Percentiles rank a stretch among this genome's conserved stretches.
phyloP scores from a whole-genome alignment of 345 rosid genomes.

The Linum tenue region DNA sequence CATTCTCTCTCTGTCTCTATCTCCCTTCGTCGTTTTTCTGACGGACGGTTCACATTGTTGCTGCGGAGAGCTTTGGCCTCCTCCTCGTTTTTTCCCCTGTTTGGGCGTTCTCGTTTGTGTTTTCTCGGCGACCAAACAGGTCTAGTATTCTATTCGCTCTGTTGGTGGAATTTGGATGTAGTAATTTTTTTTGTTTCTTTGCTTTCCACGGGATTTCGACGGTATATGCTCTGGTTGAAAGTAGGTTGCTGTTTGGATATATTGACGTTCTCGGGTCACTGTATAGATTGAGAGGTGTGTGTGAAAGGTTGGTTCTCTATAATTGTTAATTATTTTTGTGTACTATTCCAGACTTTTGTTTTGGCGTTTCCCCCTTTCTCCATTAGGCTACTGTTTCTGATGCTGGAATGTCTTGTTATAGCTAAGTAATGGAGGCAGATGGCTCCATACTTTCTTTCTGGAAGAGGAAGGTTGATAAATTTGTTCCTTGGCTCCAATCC shows the following conservation, averaged over 20 bases:
- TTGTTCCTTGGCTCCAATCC: neutral
- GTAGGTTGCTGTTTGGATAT: too few species aligned
- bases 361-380: neutral
- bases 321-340: too few species aligned
- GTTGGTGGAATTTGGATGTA: neutral
- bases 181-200: too few species aligned
- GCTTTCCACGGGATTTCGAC: neutral
- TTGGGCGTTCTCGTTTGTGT: neutral
- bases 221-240: too few species aligned
- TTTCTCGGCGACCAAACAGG: conserved; percentile 7
- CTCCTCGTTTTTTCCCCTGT: neutral
- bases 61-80: neutral
- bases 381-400: too few species aligned
- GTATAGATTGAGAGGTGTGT: too few species aligned
- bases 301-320: too few species aligned
- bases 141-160: neutral
- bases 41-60: neutral
- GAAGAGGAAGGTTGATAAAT: neutral
- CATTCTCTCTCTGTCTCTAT: neutral
- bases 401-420: neutral
- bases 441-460: neutral
- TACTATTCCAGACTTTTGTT: too few species aligned
- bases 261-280: too few species aligned
- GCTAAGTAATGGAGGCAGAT: neutral
- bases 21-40: neutral